Percentiles rank a stretch among this genome's conserved stretches.
Conservation (phyloP, 305 asterid genomes). For the Withania somnifera region DNA sequence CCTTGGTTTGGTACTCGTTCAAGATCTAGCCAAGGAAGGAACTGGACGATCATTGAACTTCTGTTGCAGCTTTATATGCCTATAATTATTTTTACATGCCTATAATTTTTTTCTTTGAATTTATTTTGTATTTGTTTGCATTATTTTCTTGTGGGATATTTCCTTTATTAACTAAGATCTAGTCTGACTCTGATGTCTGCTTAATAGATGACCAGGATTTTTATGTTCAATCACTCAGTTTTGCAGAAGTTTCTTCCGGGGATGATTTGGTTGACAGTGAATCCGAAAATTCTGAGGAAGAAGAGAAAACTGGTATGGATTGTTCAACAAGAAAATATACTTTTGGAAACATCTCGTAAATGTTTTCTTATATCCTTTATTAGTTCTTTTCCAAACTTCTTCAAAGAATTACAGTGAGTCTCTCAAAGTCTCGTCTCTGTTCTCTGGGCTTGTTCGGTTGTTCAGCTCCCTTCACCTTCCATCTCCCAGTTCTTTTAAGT, state of each 20-base stretch:
- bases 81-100: background rate
- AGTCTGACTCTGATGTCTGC: constrained; percentile 2
- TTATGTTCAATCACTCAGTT: constrained; percentile 27
- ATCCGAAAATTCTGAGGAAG: constrained; percentile 37
- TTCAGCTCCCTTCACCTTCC: constrained; percentile 8
- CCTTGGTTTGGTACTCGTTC: background rate
- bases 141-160: background rate
- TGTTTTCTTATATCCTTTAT: constrained; percentile 8
- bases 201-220: background rate
- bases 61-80: background rate
- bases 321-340: constrained; percentile 9
- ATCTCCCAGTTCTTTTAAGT: constrained; percentile 30
- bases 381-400: background rate
- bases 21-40: background rate
- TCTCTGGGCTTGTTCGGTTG: background rate
- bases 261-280: constrained; percentile 37
- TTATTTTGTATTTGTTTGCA: background rate
- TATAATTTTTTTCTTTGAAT: background rate
- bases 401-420: background rate
- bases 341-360: constrained; percentile 29
- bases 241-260: constrained; percentile 54
- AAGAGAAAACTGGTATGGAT: constrained; percentile 20
- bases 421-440: background rate
- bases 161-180: background rate
- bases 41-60: background rate